Conservation (phyloP, 176 grass and related monocot genomes). For the Oropetium thomaeum region DNA sequence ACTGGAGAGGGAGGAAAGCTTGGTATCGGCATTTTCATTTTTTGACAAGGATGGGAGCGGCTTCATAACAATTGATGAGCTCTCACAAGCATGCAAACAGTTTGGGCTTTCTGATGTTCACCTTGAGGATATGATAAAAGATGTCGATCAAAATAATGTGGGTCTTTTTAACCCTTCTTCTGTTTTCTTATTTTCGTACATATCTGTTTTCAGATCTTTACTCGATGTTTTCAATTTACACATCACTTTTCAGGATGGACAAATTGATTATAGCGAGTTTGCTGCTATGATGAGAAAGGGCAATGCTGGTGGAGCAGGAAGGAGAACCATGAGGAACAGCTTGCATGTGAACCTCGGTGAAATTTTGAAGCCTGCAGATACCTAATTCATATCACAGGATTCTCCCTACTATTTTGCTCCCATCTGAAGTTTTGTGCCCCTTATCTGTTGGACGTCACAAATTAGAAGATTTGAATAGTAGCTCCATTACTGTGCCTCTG, state of each 20-base stretch:
- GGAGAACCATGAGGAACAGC: constrained; percentile 72
- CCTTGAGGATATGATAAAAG: constrained; percentile 95
- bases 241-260: constrained; percentile 73
- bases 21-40: constrained; percentile 70
- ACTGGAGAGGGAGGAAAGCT: constrained; percentile 87
- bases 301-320: constrained; percentile 59
- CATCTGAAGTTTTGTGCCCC: background rate
- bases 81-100: constrained; percentile 74
- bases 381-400: constrained; percentile 10
- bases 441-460: background rate
- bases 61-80: constrained; percentile 80
- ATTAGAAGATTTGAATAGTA: background rate
- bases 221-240: constrained; percentile 4
- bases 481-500: background rate
- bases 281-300: constrained; percentile 94
- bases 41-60: constrained; percentile 96
- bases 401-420: background rate
- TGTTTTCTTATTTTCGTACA: background rate
- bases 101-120: constrained; percentile 86
- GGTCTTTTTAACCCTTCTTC: constrained; percentile 24
- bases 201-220: background rate
- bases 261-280: constrained; percentile 95
- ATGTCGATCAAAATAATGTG: constrained; percentile 89
- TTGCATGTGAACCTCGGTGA: constrained; percentile 61
- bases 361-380: constrained; percentile 36